Evolutionary conservation across 1,284 basidiomycete species (phyloP), one percentile per base, ranked within the genome.

Genomic region (Ceratobasidium sp.): DNA sequence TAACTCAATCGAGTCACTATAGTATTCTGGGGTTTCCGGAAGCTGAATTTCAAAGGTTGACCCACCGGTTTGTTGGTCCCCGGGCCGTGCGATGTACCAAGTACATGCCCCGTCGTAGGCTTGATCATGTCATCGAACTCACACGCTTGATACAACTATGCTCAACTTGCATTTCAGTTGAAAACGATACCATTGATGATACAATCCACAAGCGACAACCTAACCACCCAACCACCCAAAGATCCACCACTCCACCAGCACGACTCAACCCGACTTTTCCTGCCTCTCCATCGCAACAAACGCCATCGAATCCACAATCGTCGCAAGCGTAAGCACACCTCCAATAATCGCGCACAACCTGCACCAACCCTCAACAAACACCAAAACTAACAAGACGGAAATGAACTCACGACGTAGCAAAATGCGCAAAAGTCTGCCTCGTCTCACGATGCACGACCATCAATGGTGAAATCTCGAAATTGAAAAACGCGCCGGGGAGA

Each of bases 401-500:
- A n/a, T n/a, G n/a, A n/a, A 89, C 95, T 83, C 80, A 96, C 93
- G 95, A 97, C 49, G 96, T 98, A 52, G 99, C 85, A 88, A 99
- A 99, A 85, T 99, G 98, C 6, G 97, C 96, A 83, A 99, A 97
- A 0, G 95, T 95, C 84, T 98, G 95, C 76, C 96, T 89, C 52
- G 89, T 92, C 83, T 98, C 96, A n/a, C 89, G 89, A 82, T 98
- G 95, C 29, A 96, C 91, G 64, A 98, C 92, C 75, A 95, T 91
- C 82, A 98, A 95, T 1, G 96, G 97, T n/a, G 95, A 97, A 82
- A 99, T 99, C 83, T 99, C 98, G 83, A 93, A 97, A 86, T 97
- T 98, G 90, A 98, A 93, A 87, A 96, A 98, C n/a, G 92, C 91
- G 32, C 80, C 93, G 75, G 95, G 95, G 61, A 94, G 85, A 51